Base-by-base conservation (phyloP, 495 filamentous ascomycete genomes). In the Evernia prunastri region DNA sequence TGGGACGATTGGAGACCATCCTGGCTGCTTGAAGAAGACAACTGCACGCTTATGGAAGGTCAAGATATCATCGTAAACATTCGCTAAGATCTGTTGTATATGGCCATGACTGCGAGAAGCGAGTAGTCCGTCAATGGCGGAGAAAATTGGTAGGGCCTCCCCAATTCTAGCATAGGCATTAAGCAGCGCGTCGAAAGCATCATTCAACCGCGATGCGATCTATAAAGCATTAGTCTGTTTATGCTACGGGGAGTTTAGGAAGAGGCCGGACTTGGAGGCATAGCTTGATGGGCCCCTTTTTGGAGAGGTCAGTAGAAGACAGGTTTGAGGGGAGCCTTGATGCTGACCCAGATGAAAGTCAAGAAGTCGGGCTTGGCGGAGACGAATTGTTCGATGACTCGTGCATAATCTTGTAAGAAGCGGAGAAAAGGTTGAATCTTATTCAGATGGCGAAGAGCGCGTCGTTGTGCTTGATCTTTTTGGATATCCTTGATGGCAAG, bases 371-470 rank as follows among this genome's bases (percentile, higher is more conserved):
- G 65, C 45, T 72, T 72, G 1, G 37, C 60, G 37, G 69, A 70
- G 25, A 77, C 61, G 43, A 75, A 70, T 11, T 73, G 68, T 60
- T 77, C 75, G 45, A 76, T 68, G 3, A 74, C 70, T 54, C 63
- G 64, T 10, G 68, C 61, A 56, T 76, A 77, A 42, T 73, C 67
- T 31, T 66, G 45, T 27, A 76, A 49, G 10, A 59, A 64, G 12
- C 64, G 58, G 31, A 77, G 51, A 37, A 76, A 77, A 0, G 71
- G 68, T 39, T 68, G 58, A 35, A 77, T 66, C 9, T 72, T 73
- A 12, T 43, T 62, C 64, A 77, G 59, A 47, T 77, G 74, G 10
- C 67, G 64, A 33, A 73, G 68, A 18, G 61, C 57, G 61, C 73
- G 75, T 58, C 65, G 63, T 3, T 59, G 39, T 13, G 69, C 71